These are phyloP conservation scores for Suhomyces bribrorum DNA, from an alignment of 1,139 yeast species.

Conservation along the genomic window DNA sequence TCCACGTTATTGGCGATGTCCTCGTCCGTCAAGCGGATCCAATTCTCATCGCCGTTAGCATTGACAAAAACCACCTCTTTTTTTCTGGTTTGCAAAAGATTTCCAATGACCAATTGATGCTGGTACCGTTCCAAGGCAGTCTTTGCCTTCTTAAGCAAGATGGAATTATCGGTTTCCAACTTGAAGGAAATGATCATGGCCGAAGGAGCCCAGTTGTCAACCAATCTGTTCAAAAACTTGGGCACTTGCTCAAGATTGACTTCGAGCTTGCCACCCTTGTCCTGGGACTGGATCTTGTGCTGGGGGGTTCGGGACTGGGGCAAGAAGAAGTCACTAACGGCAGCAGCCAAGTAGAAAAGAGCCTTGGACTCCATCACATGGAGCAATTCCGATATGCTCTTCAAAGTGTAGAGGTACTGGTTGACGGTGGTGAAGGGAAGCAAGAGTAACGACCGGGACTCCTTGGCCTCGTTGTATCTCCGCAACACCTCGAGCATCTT, in stretches of 20 bases:
- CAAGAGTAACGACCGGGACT: conserved; percentile 59
- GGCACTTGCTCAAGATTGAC: conserved; percentile 95
- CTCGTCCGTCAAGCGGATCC: conserved; percentile 54
- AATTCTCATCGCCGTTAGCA: conserved; percentile 40
- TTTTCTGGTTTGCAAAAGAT: conserved; percentile 85
- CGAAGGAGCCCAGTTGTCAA: conserved; percentile 91
- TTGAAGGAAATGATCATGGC: conserved; percentile 96
- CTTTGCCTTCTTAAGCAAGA: conserved; percentile 73
- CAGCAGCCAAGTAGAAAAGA: conserved; percentile 90
- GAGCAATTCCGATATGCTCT: conserved; percentile 62
- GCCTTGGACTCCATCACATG: conserved; percentile 56
- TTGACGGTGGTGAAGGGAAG: conserved; percentile 94
- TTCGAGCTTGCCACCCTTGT: conserved; percentile 68
- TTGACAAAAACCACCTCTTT: conserved; percentile 85
- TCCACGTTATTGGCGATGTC: conserved; percentile 47
- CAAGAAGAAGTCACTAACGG: conserved; percentile 92
- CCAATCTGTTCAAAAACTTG: conserved; percentile 82
- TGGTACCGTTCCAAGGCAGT: conserved; percentile 80
- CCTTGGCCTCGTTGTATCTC: conserved; percentile 63
- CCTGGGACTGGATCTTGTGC: conserved; percentile 89
- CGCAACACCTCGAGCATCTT: conserved; percentile 66
- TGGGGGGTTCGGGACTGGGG: conserved; percentile 85
- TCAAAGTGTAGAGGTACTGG: conserved; percentile 85
- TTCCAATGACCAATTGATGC: conserved; percentile 95
- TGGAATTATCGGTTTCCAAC: conserved; percentile 78